Evolutionary conservation across 2,329 filamentous ascomycete genomes (phyloP).

Genomic region (Colletotrichum sp.): DNA sequence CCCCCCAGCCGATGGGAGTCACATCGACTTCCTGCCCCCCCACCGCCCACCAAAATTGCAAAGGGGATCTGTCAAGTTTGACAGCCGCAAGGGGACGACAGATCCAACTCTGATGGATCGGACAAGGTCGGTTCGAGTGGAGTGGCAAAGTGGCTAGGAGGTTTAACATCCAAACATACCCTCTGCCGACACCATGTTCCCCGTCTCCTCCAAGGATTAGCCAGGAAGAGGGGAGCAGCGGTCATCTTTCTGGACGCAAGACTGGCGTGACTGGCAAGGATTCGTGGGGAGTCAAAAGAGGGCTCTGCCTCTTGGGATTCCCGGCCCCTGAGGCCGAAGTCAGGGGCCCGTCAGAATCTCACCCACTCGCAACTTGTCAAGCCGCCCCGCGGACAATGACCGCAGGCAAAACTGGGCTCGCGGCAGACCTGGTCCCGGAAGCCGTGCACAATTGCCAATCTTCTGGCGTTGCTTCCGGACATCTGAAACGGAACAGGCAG

Average conservation of each 20-base stretch:
- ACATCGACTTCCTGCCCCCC: background rate
- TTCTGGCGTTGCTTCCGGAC: slow-evolving; percentile 16
- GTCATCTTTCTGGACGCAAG: slow-evolving; percentile 11
- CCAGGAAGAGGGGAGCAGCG: slow-evolving; percentile 2
- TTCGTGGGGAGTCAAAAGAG: background rate
- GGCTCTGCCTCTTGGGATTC: background rate
- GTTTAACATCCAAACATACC: slow-evolving; percentile 16
- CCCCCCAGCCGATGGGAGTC: background rate
- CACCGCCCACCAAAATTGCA: slow-evolving; percentile 8
- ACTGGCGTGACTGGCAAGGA: slow-evolving; percentile 19
- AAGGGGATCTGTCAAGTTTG: slow-evolving; percentile 23
- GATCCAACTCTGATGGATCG: slow-evolving; percentile 21
- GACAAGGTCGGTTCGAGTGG: slow-evolving; percentile 12
- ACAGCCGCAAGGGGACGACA: slow-evolving; percentile 19
- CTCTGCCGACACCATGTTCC: slow-evolving; percentile 15
- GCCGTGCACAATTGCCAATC: slow-evolving; percentile 12
- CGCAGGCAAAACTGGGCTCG: slow-evolving; percentile 2
- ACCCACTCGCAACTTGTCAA: slow-evolving; percentile 8
- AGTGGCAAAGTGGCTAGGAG: slow-evolving; percentile 16
- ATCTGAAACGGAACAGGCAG: slow-evolving; percentile 19
- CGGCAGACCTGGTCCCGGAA: slow-evolving; percentile 9
- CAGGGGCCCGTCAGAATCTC: slow-evolving; percentile 1
- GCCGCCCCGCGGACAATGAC: slow-evolving; percentile 4
- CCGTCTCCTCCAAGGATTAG: slow-evolving; percentile 11
- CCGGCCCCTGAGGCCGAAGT: slow-evolving; percentile 9